phyloP scores from a whole-genome alignment of 2,329 filamentous ascomycete species.

The Fusarium sp. region DNA sequence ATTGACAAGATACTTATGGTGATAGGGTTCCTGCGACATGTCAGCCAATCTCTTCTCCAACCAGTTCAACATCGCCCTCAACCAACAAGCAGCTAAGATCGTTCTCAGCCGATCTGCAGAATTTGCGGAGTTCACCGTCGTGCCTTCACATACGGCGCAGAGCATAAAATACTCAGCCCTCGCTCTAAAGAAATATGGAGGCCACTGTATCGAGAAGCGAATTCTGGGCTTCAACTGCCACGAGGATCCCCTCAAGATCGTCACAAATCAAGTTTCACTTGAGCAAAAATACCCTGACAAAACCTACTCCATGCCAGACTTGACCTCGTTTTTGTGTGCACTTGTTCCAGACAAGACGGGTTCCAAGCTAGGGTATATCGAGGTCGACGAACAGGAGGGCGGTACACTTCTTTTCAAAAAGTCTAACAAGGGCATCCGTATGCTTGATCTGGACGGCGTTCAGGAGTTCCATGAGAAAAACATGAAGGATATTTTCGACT shows the following conservation, averaged over 20 bases:
- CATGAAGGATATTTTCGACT: background rate
- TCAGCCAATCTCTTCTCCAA: slow-evolving; percentile 35
- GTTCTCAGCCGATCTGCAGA: slow-evolving; percentile 23
- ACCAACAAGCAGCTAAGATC: slow-evolving; percentile 20
- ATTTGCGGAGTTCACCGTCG: slow-evolving; percentile 30
- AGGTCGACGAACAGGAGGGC: slow-evolving; percentile 11
- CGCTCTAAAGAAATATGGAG: slow-evolving; percentile 22
- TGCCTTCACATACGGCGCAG: slow-evolving; percentile 38
- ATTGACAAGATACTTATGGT: background rate
- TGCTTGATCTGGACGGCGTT: slow-evolving; percentile 22
- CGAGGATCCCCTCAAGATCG: slow-evolving; percentile 31
- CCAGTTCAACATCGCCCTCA: slow-evolving; percentile 37
- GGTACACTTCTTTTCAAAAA: slow-evolving; percentile 29
- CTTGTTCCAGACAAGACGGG: slow-evolving; percentile 15
- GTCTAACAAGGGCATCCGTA: slow-evolving; percentile 21
- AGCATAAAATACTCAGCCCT: slow-evolving; percentile 30
- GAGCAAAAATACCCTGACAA: slow-evolving; percentile 25
- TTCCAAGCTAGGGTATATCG: slow-evolving; percentile 4
- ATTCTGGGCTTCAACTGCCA: slow-evolving; percentile 38
- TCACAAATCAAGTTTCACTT: slow-evolving; percentile 22
- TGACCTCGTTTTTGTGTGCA: slow-evolving; percentile 27
- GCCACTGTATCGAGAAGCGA: slow-evolving; percentile 24
- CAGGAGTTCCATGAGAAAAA: slow-evolving; percentile 1
- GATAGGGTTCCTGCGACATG: slow-evolving; percentile 34
- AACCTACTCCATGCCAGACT: slow-evolving; percentile 31